Percentiles rank a stretch among this genome's conserved stretches.
phyloP scores from a whole-genome alignment of 257 asterid species.

The Solanum etuberosum region DNA sequence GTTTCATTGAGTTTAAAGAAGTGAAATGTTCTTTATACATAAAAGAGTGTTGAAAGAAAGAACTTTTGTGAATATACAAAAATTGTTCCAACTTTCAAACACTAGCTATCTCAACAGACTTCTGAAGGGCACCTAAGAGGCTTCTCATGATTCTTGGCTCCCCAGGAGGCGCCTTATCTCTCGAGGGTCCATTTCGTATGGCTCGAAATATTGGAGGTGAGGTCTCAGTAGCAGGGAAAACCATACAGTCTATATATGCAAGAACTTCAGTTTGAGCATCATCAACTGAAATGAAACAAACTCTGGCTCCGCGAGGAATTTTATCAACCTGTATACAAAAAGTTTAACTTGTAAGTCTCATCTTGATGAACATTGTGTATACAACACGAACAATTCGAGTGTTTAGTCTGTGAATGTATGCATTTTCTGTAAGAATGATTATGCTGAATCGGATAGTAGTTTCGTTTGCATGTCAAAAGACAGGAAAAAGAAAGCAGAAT shows the following conservation, averaged over 20 bases:
- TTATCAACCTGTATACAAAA: constrained; percentile 56
- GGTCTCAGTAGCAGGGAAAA: constrained; percentile 43
- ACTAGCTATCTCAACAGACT: constrained; percentile 68
- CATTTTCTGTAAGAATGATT: not conserved
- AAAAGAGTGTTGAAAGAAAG: not conserved
- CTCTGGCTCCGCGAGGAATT: constrained; percentile 87
- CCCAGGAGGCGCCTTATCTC: constrained; percentile 61
- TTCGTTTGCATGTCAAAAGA: not conserved
- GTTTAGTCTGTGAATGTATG: not conserved
- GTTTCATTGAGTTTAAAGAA: not conserved
- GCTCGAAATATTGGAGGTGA: constrained; percentile 67
- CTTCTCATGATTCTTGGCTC: constrained; percentile 94
- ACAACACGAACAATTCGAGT: not conserved
- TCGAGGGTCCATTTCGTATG: constrained; percentile 59
- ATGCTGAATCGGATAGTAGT: not conserved
- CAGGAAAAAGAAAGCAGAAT: not conserved
- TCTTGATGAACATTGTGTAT: not conserved
- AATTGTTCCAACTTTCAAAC: constrained; percentile 1
- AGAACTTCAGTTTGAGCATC: constrained; percentile 56
- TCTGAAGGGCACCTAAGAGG: constrained; percentile 68
- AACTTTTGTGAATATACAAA: not conserved
- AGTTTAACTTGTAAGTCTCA: not conserved
- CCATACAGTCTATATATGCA: constrained; percentile 80
- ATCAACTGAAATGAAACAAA: constrained; percentile 64
- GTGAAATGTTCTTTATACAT: not conserved